Evolutionary conservation across 257 asterid genomes (phyloP).

Genomic region (Solanum chiquidenum): DNA sequence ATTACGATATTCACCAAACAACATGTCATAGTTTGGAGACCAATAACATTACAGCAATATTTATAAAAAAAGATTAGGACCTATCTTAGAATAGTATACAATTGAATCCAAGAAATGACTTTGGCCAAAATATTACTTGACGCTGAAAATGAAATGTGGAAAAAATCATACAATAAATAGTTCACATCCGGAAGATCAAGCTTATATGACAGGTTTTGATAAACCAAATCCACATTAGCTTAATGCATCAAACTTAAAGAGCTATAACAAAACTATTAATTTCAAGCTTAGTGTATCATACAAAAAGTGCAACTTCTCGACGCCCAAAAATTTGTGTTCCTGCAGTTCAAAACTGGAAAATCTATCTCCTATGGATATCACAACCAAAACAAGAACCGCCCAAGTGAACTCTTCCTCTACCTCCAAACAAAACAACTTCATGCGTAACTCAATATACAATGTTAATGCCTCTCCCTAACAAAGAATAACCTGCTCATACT

Average conservation of each 20-base stretch:
- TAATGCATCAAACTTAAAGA: background rate
- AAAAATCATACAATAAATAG: background rate
- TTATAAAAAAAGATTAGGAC: background rate
- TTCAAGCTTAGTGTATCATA: background rate
- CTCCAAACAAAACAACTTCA: background rate
- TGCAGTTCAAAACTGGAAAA: slow-evolving; percentile 1
- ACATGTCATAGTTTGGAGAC: background rate
- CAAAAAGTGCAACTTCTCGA: background rate
- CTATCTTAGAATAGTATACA: background rate
- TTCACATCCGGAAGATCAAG: background rate
- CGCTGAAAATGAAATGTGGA: background rate
- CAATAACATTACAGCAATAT: background rate
- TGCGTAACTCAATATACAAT: slow-evolving; percentile 8
- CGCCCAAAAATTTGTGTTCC: background rate
- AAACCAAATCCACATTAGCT: background rate
- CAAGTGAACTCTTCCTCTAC: background rate
- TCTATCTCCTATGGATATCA: background rate
- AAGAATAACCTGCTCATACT: background rate
- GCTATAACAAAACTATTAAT: background rate
- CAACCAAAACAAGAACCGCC: background rate
- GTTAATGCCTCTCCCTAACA: slow-evolving; percentile 9
- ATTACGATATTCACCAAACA: background rate
- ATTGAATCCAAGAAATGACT: background rate
- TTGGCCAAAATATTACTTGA: background rate
- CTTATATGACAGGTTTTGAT: background rate